These are phyloP conservation scores for Datisca glomerata DNA, from an alignment of 306 rosid genomes.

Conservation along the genomic window DNA sequence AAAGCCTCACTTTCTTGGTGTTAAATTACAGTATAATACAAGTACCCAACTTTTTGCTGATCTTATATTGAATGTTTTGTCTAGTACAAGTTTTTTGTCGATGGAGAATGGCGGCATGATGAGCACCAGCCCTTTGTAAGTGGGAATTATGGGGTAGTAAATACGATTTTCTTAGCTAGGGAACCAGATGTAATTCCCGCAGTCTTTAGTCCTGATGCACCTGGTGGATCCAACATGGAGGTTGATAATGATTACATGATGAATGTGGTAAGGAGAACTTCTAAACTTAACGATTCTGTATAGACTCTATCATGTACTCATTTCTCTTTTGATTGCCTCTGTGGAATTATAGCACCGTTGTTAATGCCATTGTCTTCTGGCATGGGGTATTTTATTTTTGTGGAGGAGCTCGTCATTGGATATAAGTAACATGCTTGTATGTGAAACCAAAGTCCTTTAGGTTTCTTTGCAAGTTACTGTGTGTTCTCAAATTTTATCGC, in stretches of 20 bases:
- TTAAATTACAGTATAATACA: no score
- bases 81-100: slow-evolving; percentile 77
- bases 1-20: background rate
- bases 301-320: no score
- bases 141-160: slow-evolving; percentile 55
- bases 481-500: no score
- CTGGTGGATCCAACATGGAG: slow-evolving; percentile 70
- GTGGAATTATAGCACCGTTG: no score
- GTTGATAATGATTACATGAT: slow-evolving; percentile 33
- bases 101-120: slow-evolving; percentile 81
- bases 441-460: no score
- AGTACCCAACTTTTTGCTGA: background rate
- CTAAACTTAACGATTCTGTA: background rate
- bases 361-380: no score
- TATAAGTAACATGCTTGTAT: no score
- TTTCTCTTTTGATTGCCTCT: no score
- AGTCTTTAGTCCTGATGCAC: slow-evolving; percentile 29
- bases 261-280: background rate
- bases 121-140: slow-evolving; percentile 45
- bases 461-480: no score
- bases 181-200: slow-evolving; percentile 37
- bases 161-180: slow-evolving; percentile 38
- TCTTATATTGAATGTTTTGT: background rate
- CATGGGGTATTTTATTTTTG: no score
- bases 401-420: background rate